Percentiles rank a stretch among this genome's conserved stretches.
phyloP scores from a whole-genome alignment of 805 yeast species.

The Pichia occidentalis region DNA sequence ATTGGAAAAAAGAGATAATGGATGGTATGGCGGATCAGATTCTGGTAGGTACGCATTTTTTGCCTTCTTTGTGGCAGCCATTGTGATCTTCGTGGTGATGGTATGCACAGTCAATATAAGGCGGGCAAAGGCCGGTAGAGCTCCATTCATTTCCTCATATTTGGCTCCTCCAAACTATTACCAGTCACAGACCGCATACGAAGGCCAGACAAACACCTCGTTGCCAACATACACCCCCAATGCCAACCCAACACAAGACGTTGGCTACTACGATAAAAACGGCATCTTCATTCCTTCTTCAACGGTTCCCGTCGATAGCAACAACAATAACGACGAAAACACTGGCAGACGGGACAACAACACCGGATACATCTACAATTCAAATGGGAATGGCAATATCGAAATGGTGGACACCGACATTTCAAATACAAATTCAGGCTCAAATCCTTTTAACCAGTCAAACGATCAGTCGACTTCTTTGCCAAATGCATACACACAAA shows the following conservation, averaged over 20 bases:
- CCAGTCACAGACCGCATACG: slow-evolving; percentile 48
- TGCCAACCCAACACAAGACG: slow-evolving; percentile 61
- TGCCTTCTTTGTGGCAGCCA: slow-evolving; percentile 48
- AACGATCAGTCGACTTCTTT: too few relatives aligned
- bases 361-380: neutral
- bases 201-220: slow-evolving; percentile 27
- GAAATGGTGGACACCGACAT: too few relatives aligned
- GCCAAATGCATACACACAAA: slow-evolving; percentile 1
- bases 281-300: slow-evolving; percentile 41
- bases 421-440: too few relatives aligned
- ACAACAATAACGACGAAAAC: neutral
- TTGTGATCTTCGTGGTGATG: slow-evolving; percentile 40
- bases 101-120: slow-evolving; percentile 50
- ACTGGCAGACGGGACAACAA: neutral
- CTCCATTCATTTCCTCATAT: slow-evolving; percentile 56
- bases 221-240: slow-evolving; percentile 66
- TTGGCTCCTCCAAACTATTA: slow-evolving; percentile 62
- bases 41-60: slow-evolving; percentile 59
- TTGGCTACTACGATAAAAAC: slow-evolving; percentile 65
- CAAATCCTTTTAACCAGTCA: too few relatives aligned
- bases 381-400: neutral
- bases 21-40: slow-evolving; percentile 7
- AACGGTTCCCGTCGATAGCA: neutral
- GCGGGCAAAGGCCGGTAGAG: slow-evolving; percentile 45
- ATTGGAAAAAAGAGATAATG: slow-evolving; percentile 16